Conservation (phyloP, 1,139 yeast species). For the Geotrichum aggregatum region DNA sequence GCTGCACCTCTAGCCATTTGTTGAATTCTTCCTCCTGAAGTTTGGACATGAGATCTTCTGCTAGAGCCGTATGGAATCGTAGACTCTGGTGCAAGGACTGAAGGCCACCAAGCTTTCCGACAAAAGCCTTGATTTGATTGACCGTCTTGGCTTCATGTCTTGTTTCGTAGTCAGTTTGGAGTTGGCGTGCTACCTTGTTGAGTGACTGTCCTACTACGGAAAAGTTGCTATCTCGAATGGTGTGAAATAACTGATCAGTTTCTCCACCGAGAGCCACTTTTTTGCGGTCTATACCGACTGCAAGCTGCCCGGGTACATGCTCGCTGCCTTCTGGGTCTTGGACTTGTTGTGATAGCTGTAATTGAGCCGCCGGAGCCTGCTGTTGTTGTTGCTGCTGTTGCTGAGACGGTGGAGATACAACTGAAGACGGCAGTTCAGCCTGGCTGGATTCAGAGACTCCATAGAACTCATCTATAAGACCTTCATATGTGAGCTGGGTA, state of each 20-base stretch:
- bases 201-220: conserved; percentile 72
- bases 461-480: conserved; percentile 71
- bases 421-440: conserved; percentile 40
- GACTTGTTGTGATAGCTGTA: conserved; percentile 3
- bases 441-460: conserved; percentile 50
- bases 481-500: conserved; percentile 76
- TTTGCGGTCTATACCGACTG: conserved; percentile 24
- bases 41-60: conserved; percentile 59
- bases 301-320: conserved; percentile 3
- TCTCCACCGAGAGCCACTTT: conserved; percentile 39
- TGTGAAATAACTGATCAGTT: conserved; percentile 44
- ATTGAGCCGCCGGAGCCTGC: conserved; percentile 12
- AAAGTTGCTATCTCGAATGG: conserved; percentile 66
- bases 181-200: conserved; percentile 63
- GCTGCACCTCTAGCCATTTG: conserved; percentile 63
- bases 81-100: conserved; percentile 66
- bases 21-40: conserved; percentile 53
- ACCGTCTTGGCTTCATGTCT: conserved; percentile 58
- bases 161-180: conserved; percentile 66
- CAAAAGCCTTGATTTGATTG: conserved; percentile 65
- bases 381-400: conserved; percentile 8
- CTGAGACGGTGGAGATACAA: conserved; percentile 28
- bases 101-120: conserved; percentile 62
- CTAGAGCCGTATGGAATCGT: conserved; percentile 69
- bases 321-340: conserved; percentile 1